Evolutionary conservation across 106 monocot species (phyloP).

Genomic region (Dendrobium officinale): DNA sequence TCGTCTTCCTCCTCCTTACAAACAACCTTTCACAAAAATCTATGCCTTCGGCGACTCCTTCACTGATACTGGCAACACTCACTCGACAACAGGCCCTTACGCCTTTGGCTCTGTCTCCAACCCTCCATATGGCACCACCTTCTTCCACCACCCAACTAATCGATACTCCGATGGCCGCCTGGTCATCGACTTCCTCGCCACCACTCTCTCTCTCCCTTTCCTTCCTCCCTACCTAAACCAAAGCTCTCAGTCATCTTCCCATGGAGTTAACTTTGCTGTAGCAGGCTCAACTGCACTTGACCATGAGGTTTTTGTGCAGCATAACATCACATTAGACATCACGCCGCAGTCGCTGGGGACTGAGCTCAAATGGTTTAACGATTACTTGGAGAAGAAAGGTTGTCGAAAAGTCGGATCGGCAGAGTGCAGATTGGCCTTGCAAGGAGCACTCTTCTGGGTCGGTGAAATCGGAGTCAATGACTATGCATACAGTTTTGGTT

Average conservation of each 20-base stretch:
- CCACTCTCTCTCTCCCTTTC: constrained; percentile 33
- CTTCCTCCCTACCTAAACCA: constrained; percentile 32
- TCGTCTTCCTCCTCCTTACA: constrained; percentile 36
- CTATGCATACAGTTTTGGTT: constrained; percentile 54
- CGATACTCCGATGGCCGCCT: constrained; percentile 48
- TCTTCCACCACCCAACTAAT: constrained; percentile 47
- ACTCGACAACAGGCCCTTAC: constrained; percentile 42
- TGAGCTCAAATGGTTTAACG: constrained; percentile 40
- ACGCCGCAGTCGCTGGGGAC: constrained; percentile 21
- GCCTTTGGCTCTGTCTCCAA: constrained; percentile 9
- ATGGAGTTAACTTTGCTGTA: constrained; percentile 58
- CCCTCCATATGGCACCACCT: constrained; percentile 45
- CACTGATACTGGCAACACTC: constrained; percentile 41
- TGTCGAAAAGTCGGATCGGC: constrained; percentile 3
- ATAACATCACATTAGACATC: constrained; percentile 10
- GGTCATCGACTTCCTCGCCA: constrained; percentile 8
- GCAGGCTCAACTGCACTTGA: constrained; percentile 48
- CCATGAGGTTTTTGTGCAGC: constrained; percentile 15
- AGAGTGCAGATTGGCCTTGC: constrained; percentile 16
- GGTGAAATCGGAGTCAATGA: constrained; percentile 95
- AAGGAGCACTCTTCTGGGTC: constrained; percentile 74
- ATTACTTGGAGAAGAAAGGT: constrained; percentile 23
- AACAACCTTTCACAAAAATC: constrained; percentile 60
- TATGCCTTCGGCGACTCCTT: constrained; percentile 64
- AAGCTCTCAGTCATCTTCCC: not conserved